Base-by-base conservation (phyloP, 1,284 basidiomycete species). In the Leccinum fallax region DNA sequence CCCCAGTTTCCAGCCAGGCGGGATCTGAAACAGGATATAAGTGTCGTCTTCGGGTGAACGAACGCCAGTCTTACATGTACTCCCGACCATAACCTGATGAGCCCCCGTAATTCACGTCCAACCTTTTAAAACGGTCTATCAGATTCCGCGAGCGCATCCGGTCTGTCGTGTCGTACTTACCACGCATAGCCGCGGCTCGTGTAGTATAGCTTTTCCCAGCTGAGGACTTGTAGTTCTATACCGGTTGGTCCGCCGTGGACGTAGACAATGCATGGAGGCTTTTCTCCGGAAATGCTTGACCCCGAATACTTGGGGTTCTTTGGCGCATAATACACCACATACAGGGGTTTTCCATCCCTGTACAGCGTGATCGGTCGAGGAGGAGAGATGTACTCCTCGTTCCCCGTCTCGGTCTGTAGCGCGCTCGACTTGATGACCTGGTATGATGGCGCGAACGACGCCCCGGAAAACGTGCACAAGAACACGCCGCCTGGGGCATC, bases 111-210 rank as follows among this genome's bases (percentile, higher is more conserved):
- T 74, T 74, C 34, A 74, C 74, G 30, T 74, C 75, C 63, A 73
- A 32, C 71, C 71, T 76, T 56, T 49, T 30, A 10, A n/a, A 53
- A 30, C n/a, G 21, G n/a, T 21, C 5, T 21, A 13, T 64, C 15
- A 53, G 54, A 21, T 49, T 11, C 5, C 49, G 36, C 2, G 11
- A 19, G 34, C 21, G 11, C 13, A 11, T n/a, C 10, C 16, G 9
- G 13, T 13, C 4, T 6, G 19, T 32, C n/a, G 10, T 4, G n/a
- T 21, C 1, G 10, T 34, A 38, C 72, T 63, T 32, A 77, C 72
- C 75, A 77, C 32, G 66, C 71, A 19, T 76, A 74, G n/a, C 72
- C 75, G n/a, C 75, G 71, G 53, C 72, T 77, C 7, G 74, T 74
- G 52, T 67, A 76, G 53, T 75, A 74, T 28, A 74, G 11, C 36